Conservation (phyloP, 495 filamentous ascomycete species). For the Penicillium arizonense region DNA sequence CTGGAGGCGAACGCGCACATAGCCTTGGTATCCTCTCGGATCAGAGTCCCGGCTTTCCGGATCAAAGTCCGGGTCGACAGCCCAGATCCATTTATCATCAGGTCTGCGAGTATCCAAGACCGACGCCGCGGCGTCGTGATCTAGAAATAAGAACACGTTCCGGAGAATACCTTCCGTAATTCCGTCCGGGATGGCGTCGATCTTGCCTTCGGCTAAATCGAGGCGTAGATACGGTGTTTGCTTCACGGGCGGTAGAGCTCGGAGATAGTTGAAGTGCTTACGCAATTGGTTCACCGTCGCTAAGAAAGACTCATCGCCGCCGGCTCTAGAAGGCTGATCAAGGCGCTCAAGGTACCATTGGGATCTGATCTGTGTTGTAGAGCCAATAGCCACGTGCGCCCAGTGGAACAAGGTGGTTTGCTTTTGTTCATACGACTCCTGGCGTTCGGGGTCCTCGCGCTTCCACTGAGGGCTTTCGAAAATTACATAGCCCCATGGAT, state of each 20-base stretch:
- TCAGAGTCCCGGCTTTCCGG: background rate
- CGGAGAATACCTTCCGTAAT: background rate
- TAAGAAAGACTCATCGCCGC: background rate
- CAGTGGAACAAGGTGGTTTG: background rate
- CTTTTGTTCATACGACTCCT: slow-evolving; percentile 1
- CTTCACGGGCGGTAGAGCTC: slow-evolving; percentile 1
- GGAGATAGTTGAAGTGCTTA: slow-evolving; percentile 5
- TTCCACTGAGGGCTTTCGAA: slow-evolving; percentile 1
- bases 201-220: background rate
- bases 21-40: slow-evolving; percentile 3
- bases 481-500: slow-evolving; percentile 1
- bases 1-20: slow-evolving; percentile 3
- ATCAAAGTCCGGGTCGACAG: slow-evolving; percentile 1
- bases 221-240: background rate
- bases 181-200: background rate
- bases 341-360: background rate
- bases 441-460: background rate
- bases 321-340: background rate
- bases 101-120: background rate
- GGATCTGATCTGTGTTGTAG: background rate
- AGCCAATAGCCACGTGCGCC: slow-evolving; percentile 1
- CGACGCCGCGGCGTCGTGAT: background rate
- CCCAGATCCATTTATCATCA: slow-evolving; percentile 3
- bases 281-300: background rate
- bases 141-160: slow-evolving; percentile 4